phyloP scores from a whole-genome alignment of 345 rosid species.

The Dovyalis caffra region DNA sequence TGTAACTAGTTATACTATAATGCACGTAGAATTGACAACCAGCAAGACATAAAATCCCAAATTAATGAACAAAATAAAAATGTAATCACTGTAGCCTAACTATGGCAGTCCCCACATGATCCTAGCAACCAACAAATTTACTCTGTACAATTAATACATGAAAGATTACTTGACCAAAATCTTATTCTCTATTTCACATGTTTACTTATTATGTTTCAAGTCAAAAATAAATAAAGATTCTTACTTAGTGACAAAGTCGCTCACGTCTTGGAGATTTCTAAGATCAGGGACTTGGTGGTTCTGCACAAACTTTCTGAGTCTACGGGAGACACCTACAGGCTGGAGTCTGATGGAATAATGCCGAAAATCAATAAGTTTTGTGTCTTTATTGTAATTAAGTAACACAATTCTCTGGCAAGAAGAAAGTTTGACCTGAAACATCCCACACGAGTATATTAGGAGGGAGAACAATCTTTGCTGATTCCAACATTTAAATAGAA shows the following conservation, averaged over 20 bases:
- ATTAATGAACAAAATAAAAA: not conserved
- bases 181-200: not conserved
- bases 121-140: not conserved
- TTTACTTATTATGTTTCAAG: not conserved
- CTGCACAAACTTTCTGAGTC: constrained; percentile 85
- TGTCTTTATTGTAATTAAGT: constrained; percentile 85
- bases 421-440: constrained; percentile 82
- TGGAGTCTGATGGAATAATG: constrained; percentile 91
- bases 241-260: constrained; percentile 91
- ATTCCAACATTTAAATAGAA: constrained; percentile 12
- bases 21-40: not conserved
- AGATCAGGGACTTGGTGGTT: constrained; percentile 88
- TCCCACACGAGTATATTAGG: constrained; percentile 20
- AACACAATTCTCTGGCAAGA: constrained; percentile 91
- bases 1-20: not conserved
- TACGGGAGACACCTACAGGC: constrained; percentile 81
- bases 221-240: constrained; percentile 15
- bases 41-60: not conserved
- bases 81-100: not conserved
- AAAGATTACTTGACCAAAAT: not conserved
- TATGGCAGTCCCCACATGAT: not conserved
- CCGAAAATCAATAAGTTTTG: constrained; percentile 78
- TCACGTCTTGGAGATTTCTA: constrained; percentile 82
- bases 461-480: constrained; percentile 1
- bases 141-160: not conserved